Base-by-base conservation (phyloP, 2,329 filamentous ascomycete species). In the Escovopsis sp. region DNA sequence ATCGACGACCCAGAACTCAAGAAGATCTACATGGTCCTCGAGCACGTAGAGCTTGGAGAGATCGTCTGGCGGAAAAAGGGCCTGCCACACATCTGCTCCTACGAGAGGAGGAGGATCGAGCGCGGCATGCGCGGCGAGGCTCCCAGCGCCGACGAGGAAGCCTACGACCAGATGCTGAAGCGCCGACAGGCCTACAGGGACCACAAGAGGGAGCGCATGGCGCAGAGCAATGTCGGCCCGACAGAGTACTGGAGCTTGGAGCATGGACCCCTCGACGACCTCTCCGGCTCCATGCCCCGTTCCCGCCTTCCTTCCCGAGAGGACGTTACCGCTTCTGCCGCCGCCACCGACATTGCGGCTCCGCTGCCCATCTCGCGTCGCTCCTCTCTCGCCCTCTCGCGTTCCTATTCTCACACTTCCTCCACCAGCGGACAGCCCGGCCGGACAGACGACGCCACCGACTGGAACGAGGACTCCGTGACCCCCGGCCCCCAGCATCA, bases 21-120 rank as follows among this genome's bases (percentile, higher is more conserved):
- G 65, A 98, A 98, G 65, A 94, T 98, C 47, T 98, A 98, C 64
- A 89, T 98, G 65, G 85, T 96, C 15, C 72, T 98, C 35, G 91
- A 98, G 60, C 89, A 89, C 60, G 88, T 95, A 43, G 86, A 95
- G 57, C 74, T 89, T 34, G 89, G 91, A 40, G 91, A 98, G 63
- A 85, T 98, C 43, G 74, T 86, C 38, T 98, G 91, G 91, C 78
- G 91, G 42, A 89, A 83, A 58, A 86, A 88, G 62, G 89, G 86
- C 6, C 70, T 87, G 7, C 82, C 81, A 43, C 83, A 87, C 53
- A 83, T 96, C 48, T 84, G 84, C 51, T 69, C 79, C 29, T 80
- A 87, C 53, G 91, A 98, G 58, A 84, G 85, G 51, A 72, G 78
- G 44, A 76, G 88, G 42, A 74, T 91, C 50, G 82, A 93, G 56